Evolutionary conservation across 352 stramenopile genomes (phyloP).

Genomic region (Phytophthora sp.): DNA sequence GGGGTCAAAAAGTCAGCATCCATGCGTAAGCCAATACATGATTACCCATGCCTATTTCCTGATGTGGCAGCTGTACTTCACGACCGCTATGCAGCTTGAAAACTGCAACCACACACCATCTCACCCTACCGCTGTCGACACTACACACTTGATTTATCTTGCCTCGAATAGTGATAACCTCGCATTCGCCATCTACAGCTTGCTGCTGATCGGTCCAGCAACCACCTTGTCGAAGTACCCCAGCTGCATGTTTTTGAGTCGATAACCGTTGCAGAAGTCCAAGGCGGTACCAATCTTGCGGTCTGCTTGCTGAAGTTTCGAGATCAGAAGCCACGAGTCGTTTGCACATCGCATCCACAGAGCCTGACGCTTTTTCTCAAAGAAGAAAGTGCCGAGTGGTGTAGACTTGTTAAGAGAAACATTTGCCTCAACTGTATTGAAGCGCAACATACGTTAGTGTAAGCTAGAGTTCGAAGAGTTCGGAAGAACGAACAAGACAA

Average conservation of each 20-base stretch:
- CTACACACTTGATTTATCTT: too few relatives aligned
- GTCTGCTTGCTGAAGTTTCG: slow-evolving; percentile 72
- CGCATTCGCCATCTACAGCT: slow-evolving; percentile 30
- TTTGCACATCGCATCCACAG: slow-evolving; percentile 73
- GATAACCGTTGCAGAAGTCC: slow-evolving; percentile 85
- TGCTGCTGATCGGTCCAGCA: slow-evolving; percentile 16
- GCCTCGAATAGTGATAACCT: too few relatives aligned
- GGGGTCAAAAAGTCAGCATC: too few relatives aligned
- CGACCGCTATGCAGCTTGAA: too few relatives aligned
- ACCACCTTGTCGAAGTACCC: slow-evolving; percentile 47
- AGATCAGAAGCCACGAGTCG: slow-evolving; percentile 68
- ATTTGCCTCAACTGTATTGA: slow-evolving; percentile 36
- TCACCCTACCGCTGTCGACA: too few relatives aligned
- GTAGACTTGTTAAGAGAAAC: slow-evolving; percentile 11
- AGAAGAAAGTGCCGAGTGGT: slow-evolving; percentile 63
- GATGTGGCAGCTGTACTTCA: too few relatives aligned
- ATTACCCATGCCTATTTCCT: too few relatives aligned
- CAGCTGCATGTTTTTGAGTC: slow-evolving; percentile 65
- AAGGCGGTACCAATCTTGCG: slow-evolving; percentile 63
- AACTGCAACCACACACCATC: too few relatives aligned
- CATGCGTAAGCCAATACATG: too few relatives aligned
- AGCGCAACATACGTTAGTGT: too few relatives aligned
- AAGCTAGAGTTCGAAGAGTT: too few relatives aligned
- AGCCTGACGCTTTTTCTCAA: slow-evolving; percentile 71
- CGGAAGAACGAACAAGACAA: too few relatives aligned